phyloP scores from a whole-genome alignment of 2,329 filamentous ascomycete genomes.

The Elsinoe necatrix region DNA sequence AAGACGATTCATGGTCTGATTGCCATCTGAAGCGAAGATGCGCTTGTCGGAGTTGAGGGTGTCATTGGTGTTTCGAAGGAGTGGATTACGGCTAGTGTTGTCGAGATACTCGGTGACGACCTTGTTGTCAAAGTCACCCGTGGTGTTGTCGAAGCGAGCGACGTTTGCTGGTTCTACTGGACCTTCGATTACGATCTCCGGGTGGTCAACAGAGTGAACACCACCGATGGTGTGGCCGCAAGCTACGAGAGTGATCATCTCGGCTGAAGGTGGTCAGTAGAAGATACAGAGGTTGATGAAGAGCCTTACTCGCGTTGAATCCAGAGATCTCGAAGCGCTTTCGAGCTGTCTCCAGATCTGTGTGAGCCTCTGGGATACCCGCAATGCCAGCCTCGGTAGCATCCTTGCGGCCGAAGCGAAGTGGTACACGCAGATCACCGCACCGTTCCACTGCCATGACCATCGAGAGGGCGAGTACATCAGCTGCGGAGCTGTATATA shows the following conservation, averaged over 20 bases:
- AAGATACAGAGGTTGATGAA: background rate
- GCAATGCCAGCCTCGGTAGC: constrained; percentile 21
- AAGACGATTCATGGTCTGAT: constrained; percentile 27
- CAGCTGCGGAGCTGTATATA: constrained; percentile 24
- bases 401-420: constrained; percentile 29
- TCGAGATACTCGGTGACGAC: constrained; percentile 29
- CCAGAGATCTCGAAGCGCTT: constrained; percentile 27
- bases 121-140: constrained; percentile 24
- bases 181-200: constrained; percentile 26
- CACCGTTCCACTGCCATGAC: constrained; percentile 28
- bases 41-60: constrained; percentile 29
- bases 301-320: constrained; percentile 17
- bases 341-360: constrained; percentile 26
- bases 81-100: constrained; percentile 24
- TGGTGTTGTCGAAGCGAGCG: constrained; percentile 25
- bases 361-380: constrained; percentile 29
- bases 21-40: constrained; percentile 27
- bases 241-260: constrained; percentile 25
- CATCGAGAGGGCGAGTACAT: constrained; percentile 28
- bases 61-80: constrained; percentile 25
- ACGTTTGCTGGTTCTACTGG: constrained; percentile 22
- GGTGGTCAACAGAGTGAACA: constrained; percentile 28
- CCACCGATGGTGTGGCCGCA: constrained; percentile 32
- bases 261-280: constrained; percentile 19
- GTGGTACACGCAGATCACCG: constrained; percentile 26